Conservation (phyloP, 768 basidiomycete species). For the Russula brevipes region DNA sequence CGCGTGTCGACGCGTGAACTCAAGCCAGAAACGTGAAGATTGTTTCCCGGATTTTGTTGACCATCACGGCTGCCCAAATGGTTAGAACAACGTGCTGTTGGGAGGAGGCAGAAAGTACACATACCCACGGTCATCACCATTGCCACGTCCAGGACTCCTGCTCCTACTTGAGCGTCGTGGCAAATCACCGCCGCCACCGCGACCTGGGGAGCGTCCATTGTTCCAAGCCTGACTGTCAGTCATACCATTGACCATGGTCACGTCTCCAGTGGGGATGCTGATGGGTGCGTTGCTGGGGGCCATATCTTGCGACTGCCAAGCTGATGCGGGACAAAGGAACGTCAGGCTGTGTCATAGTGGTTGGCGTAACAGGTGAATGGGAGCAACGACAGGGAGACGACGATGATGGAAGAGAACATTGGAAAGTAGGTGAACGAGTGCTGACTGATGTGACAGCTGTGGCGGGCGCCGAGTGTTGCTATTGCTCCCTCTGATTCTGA, state of each 20-base stretch:
- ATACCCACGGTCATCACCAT: conserved; percentile 48
- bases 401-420: conserved; percentile 26
- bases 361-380: conserved; percentile 23
- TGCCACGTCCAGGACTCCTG: conserved; percentile 60
- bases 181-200: conserved; percentile 44
- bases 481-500: conserved; percentile 25
- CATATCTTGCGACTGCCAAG: conserved; percentile 82
- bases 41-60: conserved; percentile 55
- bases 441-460: conserved; percentile 22
- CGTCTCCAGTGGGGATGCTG: conserved; percentile 58
- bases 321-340: conserved; percentile 46
- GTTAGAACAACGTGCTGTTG: not conserved
- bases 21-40: conserved; percentile 58
- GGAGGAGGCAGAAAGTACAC: conserved; percentile 27
- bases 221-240: conserved; percentile 56
- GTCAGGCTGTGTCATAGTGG: conserved; percentile 39
- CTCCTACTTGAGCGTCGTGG: conserved; percentile 72
- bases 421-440: conserved; percentile 24
- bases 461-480: conserved; percentile 23
- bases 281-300: conserved; percentile 56
- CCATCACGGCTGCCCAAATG: conserved; percentile 30
- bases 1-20: conserved; percentile 67
- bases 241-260: conserved; percentile 43
- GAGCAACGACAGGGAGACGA: conserved; percentile 29
- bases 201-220: conserved; percentile 40